A percentile compares a stretch with the other conserved stretches of the same genome.
Conservation (phyloP, 2,329 filamentous ascomycete genomes). For the Alternaria sp. region DNA sequence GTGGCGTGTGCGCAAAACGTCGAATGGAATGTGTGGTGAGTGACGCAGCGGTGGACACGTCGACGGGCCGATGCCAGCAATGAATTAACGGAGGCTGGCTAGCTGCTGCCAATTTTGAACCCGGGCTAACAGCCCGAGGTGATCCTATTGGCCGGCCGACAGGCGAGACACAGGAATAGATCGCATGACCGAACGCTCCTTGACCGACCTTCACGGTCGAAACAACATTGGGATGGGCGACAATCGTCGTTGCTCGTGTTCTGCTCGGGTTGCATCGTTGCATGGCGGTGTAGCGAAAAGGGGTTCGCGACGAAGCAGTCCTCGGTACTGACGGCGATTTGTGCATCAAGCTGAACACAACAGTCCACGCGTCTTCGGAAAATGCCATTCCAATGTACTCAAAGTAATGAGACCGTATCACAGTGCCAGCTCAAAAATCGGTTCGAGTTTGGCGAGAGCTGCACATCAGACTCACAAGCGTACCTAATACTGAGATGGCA, state of each 20-base stretch:
- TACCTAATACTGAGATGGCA: not conserved
- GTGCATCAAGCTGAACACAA: not conserved
- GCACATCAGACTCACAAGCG: not conserved
- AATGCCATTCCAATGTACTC: not conserved
- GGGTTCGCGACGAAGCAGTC: not conserved
- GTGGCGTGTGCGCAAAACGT: conserved; percentile 1
- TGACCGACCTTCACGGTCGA: not conserved
- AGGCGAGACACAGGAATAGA: conserved; percentile 4
- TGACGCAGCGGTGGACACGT: conserved; percentile 4
- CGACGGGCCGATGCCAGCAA: not conserved
- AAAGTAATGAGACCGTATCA: not conserved
- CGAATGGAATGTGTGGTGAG: conserved; percentile 4
- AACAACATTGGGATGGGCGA: conserved; percentile 1
- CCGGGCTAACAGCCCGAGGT: not conserved
- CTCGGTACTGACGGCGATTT: not conserved
- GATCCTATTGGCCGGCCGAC: not conserved
- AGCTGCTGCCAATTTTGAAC: conserved; percentile 1
- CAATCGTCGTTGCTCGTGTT: conserved; percentile 18
- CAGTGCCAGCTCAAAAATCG: not conserved
- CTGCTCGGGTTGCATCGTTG: not conserved
- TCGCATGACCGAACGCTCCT: not conserved
- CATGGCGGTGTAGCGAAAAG: not conserved
- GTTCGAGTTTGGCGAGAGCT: not conserved
- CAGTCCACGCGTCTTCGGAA: not conserved
- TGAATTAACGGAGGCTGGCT: not conserved